Percentiles rank a stretch among this genome's conserved stretches.
These are phyloP conservation scores for Zasmidium cellare DNA, from an alignment of 2,329 filamentous ascomycete genomes.

Conservation along the genomic window DNA sequence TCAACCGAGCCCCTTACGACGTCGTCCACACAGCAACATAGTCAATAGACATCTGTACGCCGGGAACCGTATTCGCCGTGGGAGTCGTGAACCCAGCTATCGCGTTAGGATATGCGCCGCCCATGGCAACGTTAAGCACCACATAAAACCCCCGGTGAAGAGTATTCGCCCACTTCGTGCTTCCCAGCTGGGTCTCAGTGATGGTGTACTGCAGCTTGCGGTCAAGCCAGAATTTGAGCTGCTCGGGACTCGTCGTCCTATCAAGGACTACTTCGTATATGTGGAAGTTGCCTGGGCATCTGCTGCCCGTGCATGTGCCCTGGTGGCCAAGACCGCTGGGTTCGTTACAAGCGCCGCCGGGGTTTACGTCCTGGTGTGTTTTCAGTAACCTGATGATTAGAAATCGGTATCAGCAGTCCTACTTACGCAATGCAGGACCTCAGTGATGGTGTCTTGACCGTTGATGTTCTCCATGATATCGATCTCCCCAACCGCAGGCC, in stretches of 20 bases:
- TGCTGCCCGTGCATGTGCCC: constrained; percentile 11
- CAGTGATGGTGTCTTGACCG: constrained; percentile 23
- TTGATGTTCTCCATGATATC: constrained; percentile 37
- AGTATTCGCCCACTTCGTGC: constrained; percentile 26
- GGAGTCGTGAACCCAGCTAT: constrained; percentile 29
- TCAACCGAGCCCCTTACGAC: neutral
- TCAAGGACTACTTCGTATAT: constrained; percentile 34
- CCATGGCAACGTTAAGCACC: constrained; percentile 33
- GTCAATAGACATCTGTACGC: constrained; percentile 23
- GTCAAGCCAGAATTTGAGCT: constrained; percentile 31
- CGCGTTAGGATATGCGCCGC: constrained; percentile 31
- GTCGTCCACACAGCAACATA: constrained; percentile 28
- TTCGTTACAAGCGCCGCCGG: constrained; percentile 35
- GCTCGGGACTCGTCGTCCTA: constrained; percentile 22
- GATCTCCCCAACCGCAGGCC: constrained; percentile 32
- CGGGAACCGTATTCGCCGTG: constrained; percentile 17
- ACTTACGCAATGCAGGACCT: constrained; percentile 30
- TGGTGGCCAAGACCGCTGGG: constrained; percentile 25
- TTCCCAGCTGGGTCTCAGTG: constrained; percentile 22
- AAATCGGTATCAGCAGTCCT: neutral
- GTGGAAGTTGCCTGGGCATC: constrained; percentile 31
- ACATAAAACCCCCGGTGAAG: constrained; percentile 30
- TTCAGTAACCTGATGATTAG: neutral
- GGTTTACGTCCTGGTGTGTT: constrained; percentile 23
- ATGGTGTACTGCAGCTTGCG: constrained; percentile 22